Conservation (phyloP, 768 basidiomycete species). For the Hypholoma fasciculare region DNA sequence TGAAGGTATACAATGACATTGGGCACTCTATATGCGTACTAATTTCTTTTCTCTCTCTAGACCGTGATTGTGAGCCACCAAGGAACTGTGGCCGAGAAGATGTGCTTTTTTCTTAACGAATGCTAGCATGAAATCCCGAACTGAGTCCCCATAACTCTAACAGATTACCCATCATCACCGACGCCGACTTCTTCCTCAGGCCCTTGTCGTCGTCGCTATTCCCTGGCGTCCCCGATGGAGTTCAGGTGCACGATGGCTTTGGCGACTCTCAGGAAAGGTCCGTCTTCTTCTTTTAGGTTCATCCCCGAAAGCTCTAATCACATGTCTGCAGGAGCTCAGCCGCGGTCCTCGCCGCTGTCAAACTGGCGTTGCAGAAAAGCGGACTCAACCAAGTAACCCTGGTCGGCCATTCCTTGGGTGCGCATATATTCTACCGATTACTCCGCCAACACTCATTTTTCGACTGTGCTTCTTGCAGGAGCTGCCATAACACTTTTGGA, state of each 20-base stretch:
- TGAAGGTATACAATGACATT: constrained; percentile 21
- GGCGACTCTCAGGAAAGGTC: constrained; percentile 40
- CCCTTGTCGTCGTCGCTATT: constrained; percentile 38
- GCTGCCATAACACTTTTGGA: constrained; percentile 46
- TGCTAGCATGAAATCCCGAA: background rate
- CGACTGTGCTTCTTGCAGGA: constrained; percentile 18
- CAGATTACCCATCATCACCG: constrained; percentile 39
- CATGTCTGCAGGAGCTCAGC: constrained; percentile 35
- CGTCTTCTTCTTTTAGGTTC: background rate
- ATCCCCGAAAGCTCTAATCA: background rate
- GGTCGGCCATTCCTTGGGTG: constrained; percentile 45
- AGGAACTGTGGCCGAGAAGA: constrained; percentile 31
- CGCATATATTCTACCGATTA: constrained; percentile 17
- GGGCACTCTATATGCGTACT: background rate
- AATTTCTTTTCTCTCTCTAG: constrained; percentile 10
- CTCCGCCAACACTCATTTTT: constrained; percentile 4
- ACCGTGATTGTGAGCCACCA: constrained; percentile 38
- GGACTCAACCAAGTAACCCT: constrained; percentile 35
- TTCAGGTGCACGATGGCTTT: constrained; percentile 48
- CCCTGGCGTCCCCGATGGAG: constrained; percentile 38
- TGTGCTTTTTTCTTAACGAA: constrained; percentile 23
- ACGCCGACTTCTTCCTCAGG: constrained; percentile 32
- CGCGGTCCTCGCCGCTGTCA: constrained; percentile 38
- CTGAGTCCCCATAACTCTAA: background rate
- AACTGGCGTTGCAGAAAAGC: constrained; percentile 32